Evolutionary conservation across 2,329 filamentous ascomycete genomes (phyloP).

Genomic region (Malbranchea cinnamomea): DNA sequence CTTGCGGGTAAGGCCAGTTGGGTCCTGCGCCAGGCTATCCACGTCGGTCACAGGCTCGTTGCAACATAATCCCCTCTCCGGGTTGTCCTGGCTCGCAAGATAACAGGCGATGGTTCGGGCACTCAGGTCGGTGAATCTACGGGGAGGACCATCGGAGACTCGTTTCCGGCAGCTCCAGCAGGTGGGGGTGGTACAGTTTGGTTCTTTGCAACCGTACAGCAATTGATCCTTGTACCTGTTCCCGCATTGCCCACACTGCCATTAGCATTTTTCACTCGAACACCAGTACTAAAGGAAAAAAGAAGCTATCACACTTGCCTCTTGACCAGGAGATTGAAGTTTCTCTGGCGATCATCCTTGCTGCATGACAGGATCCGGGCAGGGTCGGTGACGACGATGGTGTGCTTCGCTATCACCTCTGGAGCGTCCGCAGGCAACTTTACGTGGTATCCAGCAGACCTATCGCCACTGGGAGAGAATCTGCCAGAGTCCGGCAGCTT

Average conservation of each 20-base stretch:
- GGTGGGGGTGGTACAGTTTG: conserved; percentile 56
- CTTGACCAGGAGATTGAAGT: conserved; percentile 48
- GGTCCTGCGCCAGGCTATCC: conserved; percentile 5
- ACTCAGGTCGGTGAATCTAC: conserved; percentile 66
- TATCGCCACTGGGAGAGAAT: conserved; percentile 14
- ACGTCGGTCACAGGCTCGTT: conserved; percentile 18
- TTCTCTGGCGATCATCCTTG: conserved; percentile 25
- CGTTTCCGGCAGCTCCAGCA: conserved; percentile 68
- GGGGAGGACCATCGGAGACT: conserved; percentile 51
- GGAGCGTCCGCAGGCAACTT: conserved; percentile 28
- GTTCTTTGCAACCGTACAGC: conserved; percentile 60
- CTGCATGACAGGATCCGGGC: conserved; percentile 23
- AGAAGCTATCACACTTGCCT: too few species aligned
- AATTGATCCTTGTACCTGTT: conserved; percentile 73
- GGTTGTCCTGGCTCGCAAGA: conserved; percentile 65
- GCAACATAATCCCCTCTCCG: conserved; percentile 53
- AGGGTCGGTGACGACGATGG: conserved; percentile 24
- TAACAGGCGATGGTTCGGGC: conserved; percentile 68
- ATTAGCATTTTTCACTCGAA: conserved; percentile 6
- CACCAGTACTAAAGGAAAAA: background rate
- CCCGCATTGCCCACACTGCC: background rate
- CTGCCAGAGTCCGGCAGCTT: conserved; percentile 18
- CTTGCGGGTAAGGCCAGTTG: background rate
- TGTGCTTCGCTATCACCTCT: conserved; percentile 24
- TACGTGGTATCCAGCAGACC: conserved; percentile 18